Evolutionary conservation across 495 filamentous ascomycete species (phyloP), one percentile per base, ranked within the genome.

Genomic region (Aspergillus steynii): DNA sequence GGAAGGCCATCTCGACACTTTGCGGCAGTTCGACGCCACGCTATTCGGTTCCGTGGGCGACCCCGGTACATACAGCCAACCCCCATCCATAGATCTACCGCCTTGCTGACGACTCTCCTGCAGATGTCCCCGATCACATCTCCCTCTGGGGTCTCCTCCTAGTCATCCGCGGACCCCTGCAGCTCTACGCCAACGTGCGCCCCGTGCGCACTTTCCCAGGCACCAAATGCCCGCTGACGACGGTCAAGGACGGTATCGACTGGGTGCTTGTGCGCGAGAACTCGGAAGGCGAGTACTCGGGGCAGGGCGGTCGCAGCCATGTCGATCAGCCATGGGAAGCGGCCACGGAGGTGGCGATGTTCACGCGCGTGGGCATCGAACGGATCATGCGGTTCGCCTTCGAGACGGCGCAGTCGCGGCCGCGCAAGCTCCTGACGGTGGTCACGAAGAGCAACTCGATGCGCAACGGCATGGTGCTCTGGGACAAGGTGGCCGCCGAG

Each of bases 381-480:
- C 66, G 83, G 5, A 79, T 84, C 31, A 84, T 85, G 79, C 74
- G 80, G 0, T 85, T 85, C 62, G 83, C 82, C 0, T 85, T 84
- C 65, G 79, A 84, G 59, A 79, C 71, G 5, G 83, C 82, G 0
- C 68, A 65, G 50, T 72, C 70, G 34, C 64, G 82, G 26, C 79
- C 74, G 1, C 71, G 73, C 25, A 83, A 80, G 66, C 73, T 76
- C 14, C 62, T 85, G 53, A 84, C 82, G 29, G 80, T 85, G 7
- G 82, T 85, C 9, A 85, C 83, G n/a, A 85, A 85, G 72, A 82
- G 78, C 54, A 85, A 85, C 68, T 81, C 83, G 1, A 79, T 83
- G 74, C 72, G 80, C 9, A 79, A 83, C 61, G 83, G 83, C 0
- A 79, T 85, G 80, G 83, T 85, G 5, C 67, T 85, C 4, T 85